Base-by-base conservation (phyloP, 2,329 filamentous ascomycete genomes). In the Venturia asperata region DNA sequence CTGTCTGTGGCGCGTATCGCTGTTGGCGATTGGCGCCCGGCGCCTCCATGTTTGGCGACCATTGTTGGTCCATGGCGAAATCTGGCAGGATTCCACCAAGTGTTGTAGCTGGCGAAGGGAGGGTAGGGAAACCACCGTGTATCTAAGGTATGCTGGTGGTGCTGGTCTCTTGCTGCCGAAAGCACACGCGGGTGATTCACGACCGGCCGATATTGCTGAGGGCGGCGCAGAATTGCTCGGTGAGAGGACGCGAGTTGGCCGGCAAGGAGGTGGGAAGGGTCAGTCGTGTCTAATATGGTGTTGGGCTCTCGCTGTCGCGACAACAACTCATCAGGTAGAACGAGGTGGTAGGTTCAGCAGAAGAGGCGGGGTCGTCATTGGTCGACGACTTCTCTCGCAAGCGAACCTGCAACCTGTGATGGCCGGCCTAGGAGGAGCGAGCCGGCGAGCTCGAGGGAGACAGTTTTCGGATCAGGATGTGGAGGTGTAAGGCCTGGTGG, bases 1-100 rank as follows among this genome's bases (percentile, higher is more conserved):
- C 24, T 15, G 66, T 67, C 62, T 63, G 64, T 42, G 64, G 63
- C 55, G 60, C 63, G 49, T 56, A 66, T 34, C 49, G 67, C 63
- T 49, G 52, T 34, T 52, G 64, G 63, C 64, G 64, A 42, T 5
- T 62, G 70, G 73, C 70, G 64, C 47, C 47, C 47, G 47, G 47
- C 47, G 70, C 70, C 64, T 77, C 74, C 66, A 71, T 70, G 68
- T 75, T 75, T 66, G 72, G 69, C 64, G 72, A 69, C 74, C 74
- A 77, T 73, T 75, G 74, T 69, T 74, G 73, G 67, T 76, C 63
- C 63, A 64, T 63, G 34, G 42, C 60, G 21, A 34, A 6, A 5
- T 19, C 27, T 37, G 52, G 30, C 37, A 11, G 27, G 27, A 58
- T 11, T 34, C 49, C 9, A 19, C 24, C 24, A 17, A 34, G 49